Base-by-base conservation (phyloP, 2,329 filamentous ascomycete genomes). In the Alternaria sp. region DNA sequence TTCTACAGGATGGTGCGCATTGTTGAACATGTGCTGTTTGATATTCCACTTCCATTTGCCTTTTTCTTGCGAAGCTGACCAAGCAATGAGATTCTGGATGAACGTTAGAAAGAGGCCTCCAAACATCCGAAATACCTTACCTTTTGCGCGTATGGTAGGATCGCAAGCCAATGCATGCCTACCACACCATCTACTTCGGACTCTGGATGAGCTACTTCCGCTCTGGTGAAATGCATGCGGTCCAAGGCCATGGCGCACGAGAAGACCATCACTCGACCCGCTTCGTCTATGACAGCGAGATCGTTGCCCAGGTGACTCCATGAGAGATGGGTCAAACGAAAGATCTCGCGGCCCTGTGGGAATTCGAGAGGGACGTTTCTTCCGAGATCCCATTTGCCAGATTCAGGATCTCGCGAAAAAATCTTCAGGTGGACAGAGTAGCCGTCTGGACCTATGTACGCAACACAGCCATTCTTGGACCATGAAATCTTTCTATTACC, bases 401-500 rank as follows among this genome's bases (percentile, higher is more conserved):
- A 87, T 12, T 89, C 85, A 1, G 89, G 86, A 68, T 89, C 85
- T 73, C 91, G 90, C 32, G 88, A 86, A 54, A 97, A 84, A 75
- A 92, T 90, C 62, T 90, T 89, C 49, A 97, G 84, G 74, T 91
- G 89, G 56, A 97, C 83, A 13, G 85, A 85, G 51, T 86, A 86
- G 26, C 92, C 91, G 79, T 94, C 91, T 15, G 87, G 82, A 19
- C 90, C 87, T 68, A 98, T 91, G 57, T 90, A 91, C 26, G 94
- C 94, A 69, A 98, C 92, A 63, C 90, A 93, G 46, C 95, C 95
- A 64, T 89, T 87, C 72, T 90, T 93, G 11, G 95, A 97, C 94
- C 95, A 98, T 28, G 91, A 89, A 57, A 97, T 87, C 67, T 88
- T 89, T 77, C 93, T 96, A 62, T 23, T 17, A 21, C 43, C 7